These are phyloP conservation scores for Lodderomyces pseudojiufengensis DNA, from an alignment of 1,139 yeast species.

Conservation along the genomic window DNA sequence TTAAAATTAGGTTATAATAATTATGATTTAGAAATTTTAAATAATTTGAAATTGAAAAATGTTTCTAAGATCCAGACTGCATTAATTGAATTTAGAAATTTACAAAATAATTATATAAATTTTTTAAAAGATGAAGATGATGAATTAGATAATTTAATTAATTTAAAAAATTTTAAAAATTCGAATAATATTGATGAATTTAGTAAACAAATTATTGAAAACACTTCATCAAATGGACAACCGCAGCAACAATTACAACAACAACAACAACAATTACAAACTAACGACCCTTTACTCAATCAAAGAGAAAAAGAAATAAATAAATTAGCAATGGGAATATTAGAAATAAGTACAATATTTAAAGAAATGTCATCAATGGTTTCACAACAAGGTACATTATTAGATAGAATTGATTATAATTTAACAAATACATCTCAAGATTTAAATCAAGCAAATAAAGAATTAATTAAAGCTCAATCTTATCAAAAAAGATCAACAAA, in stretches of 20 bases:
- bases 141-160: conserved; percentile 6
- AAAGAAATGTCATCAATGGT: conserved; percentile 89
- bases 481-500: conserved; percentile 89
- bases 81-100: conserved; percentile 73
- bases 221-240: conserved; percentile 31
- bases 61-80: conserved; percentile 81
- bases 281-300: conserved; percentile 45
- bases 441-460: conserved; percentile 72
- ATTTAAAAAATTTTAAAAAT: conserved; percentile 2
- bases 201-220: conserved; percentile 29
- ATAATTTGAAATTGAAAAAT: conserved; percentile 76
- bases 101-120: conserved; percentile 86
- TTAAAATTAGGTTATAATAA: conserved; percentile 34
- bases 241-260: conserved; percentile 34
- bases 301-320: conserved; percentile 88
- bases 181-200: conserved; percentile 1
- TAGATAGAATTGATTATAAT: conserved; percentile 92
- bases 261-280: conserved; percentile 25
- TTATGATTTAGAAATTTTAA: conserved; percentile 63
- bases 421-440: conserved; percentile 74
- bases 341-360: conserved; percentile 89
- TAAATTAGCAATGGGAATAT: conserved; percentile 86
- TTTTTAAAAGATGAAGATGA: conserved; percentile 66
- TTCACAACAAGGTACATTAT: conserved; percentile 90
- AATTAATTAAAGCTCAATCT: conserved; percentile 67